phyloP scores from a whole-genome alignment of 2,329 filamentous ascomycete genomes.

The Periglandula ipomoeae region DNA sequence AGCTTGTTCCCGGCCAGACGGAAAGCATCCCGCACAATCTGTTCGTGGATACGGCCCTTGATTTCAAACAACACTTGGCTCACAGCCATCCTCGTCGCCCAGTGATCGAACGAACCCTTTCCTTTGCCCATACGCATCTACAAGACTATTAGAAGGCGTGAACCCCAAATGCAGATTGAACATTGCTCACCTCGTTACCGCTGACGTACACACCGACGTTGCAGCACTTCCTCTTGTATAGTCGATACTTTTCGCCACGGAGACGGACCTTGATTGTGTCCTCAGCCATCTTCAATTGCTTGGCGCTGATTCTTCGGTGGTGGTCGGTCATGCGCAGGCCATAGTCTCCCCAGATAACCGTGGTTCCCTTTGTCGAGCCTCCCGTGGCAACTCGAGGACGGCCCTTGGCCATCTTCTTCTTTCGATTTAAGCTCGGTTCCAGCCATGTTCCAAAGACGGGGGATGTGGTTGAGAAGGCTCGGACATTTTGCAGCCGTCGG shows the following conservation, averaged over 20 bases:
- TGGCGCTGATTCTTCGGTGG: conserved; percentile 79
- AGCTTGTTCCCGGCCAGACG: conserved; percentile 89
- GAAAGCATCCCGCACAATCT: conserved; percentile 89
- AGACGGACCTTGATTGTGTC: conserved; percentile 86
- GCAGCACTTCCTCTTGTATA: conserved; percentile 85
- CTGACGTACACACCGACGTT: conserved; percentile 93
- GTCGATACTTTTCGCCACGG: conserved; percentile 80
- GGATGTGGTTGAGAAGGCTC: conserved; percentile 65
- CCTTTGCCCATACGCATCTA: conserved; percentile 97
- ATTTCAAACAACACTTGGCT: conserved; percentile 90
- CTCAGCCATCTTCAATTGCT: conserved; percentile 81
- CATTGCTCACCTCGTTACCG: conserved; percentile 70
- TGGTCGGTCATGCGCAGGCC: conserved; percentile 90
- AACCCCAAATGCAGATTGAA: not conserved
- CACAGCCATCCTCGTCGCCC: conserved; percentile 82
- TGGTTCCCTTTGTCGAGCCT: conserved; percentile 85
- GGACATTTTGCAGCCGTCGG: conserved; percentile 36
- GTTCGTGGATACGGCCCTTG: conserved; percentile 86
- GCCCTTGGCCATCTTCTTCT: conserved; percentile 86
- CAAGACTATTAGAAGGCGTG: conserved; percentile 2
- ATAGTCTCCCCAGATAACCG: conserved; percentile 93
- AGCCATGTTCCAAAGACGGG: conserved; percentile 64
- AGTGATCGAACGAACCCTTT: conserved; percentile 95
- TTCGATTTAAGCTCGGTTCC: conserved; percentile 63
- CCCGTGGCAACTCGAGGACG: conserved; percentile 81